Conservation (phyloP, 371 early-diverging fungal genomes). For the Mycotypha africana region DNA sequence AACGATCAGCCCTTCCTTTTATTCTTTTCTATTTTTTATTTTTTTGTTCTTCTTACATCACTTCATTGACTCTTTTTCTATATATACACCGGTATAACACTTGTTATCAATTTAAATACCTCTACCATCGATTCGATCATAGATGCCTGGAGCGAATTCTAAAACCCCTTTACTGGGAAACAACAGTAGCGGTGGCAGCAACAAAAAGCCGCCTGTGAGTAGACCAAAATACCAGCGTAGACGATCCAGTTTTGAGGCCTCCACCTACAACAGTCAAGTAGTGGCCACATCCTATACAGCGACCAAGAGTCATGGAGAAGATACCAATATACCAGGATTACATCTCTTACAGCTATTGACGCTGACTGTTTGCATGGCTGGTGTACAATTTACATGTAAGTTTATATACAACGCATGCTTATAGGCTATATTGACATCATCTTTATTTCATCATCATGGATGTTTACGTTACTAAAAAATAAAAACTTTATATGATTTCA, state of each 20-base stretch:
- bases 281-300: constrained; percentile 10
- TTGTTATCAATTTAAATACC: too few species aligned
- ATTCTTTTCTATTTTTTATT: not conserved
- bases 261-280: constrained; percentile 19
- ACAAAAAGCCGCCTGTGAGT: constrained; percentile 21
- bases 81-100: too few species aligned
- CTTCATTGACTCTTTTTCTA: too few species aligned
- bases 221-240: constrained; percentile 15
- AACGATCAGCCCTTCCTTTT: not conserved
- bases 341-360: constrained; percentile 14
- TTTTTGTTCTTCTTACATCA: constrained; percentile 1
- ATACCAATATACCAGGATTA: constrained; percentile 14
- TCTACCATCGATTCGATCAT: too few species aligned
- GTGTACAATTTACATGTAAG: constrained; percentile 57
- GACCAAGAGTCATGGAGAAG: not conserved
- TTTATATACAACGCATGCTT: not conserved
- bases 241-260: constrained; percentile 22
- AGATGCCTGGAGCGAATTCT: constrained; percentile 15
- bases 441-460: constrained; percentile 5
- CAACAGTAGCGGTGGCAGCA: not conserved
- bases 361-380: constrained; percentile 49
- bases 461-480: too few species aligned
- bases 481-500: too few species aligned
- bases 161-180: constrained; percentile 16
- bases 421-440: constrained; percentile 6